Evolutionary conservation across 1,139 yeast genomes (phyloP), one percentile per base, ranked within the genome.

Genomic region (Hyphopichia fennica): DNA sequence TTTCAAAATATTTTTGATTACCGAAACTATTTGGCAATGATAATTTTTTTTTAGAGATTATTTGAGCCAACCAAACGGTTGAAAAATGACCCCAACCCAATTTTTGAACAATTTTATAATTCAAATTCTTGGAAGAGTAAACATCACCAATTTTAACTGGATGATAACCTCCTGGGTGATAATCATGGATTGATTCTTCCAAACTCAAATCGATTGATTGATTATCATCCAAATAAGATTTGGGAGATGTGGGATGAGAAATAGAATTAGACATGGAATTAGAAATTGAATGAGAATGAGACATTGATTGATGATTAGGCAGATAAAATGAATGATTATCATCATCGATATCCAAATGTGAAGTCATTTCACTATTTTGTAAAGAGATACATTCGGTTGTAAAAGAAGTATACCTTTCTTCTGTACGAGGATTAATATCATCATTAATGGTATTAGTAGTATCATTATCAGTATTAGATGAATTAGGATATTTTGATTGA

Each of bases 41-140:
- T n/a, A n/a, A n/a, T 35, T 65, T 54, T 15, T 43, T 27, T 9
- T 20, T 17, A 5, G 35, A n/a, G 10, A 37, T 23, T 14, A 37
- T 28, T 38, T 70, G 60, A 8, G 95, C 93, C 22, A 88, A 69
- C 96, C 96, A 88, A 28, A 88, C 96, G 1, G 96, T 87, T 28
- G 90, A 82, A 56, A 88, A 88, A 60, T 88, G 95, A 36, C 96
- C 96, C 95, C 96, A 87, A 7, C 96, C 96, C 14, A 72, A 55
- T 49, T 70, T 70, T 17, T 73, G 54, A 15, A 69, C 58, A 22
- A 69, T 53, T 2, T 69, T 62, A 51, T 72, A 72, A 35, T 56
- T 57, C 4, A 51, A 30, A 40, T 59, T 62, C 38, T 53, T 51
- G 34, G 69, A 63, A 43, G 62, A 62, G 50, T 69, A 72, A 31